Evolutionary conservation across 129 eudicot species (phyloP).

Genomic region (Kitagawia praeruptora): DNA sequence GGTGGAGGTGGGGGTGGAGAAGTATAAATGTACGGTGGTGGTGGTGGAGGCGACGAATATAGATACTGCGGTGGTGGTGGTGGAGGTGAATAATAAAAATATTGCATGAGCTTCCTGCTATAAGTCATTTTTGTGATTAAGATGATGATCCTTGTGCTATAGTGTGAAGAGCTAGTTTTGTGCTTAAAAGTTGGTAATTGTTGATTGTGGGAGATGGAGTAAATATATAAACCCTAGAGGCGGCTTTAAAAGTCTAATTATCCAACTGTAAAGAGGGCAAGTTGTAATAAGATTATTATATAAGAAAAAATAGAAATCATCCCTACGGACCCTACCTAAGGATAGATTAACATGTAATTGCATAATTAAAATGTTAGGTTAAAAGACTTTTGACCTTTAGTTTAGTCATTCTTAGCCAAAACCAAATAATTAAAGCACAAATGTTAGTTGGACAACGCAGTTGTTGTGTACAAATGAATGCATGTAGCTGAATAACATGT

Average conservation of each 20-base stretch:
- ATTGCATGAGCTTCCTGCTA: slow-evolving; percentile 9
- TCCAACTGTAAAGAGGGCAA: neutral
- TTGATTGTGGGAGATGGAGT: neutral
- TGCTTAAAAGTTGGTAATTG: neutral
- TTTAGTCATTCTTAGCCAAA: neutral
- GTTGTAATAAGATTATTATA: neutral
- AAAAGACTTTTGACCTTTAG: neutral
- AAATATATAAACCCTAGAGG: slow-evolving; percentile 7
- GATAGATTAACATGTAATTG: neutral
- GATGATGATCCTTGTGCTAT: neutral
- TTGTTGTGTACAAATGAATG: neutral
- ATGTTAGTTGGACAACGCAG: neutral
- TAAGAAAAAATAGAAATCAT: neutral
- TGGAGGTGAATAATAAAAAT: slow-evolving; percentile 9
- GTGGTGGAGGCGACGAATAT: slow-evolving; percentile 27
- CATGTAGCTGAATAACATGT: neutral
- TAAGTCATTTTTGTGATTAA: slow-evolving; percentile 4
- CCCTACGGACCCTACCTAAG: slow-evolving; percentile 1
- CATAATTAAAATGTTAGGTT: neutral
- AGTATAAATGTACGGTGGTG: neutral
- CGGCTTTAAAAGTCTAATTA: neutral
- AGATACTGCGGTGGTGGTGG: slow-evolving; percentile 7
- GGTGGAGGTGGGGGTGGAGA: slow-evolving; percentile 6
- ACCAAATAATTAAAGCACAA: neutral
- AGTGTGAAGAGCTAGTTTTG: neutral